Base-by-base conservation (phyloP, 2,329 filamentous ascomycete genomes). In the Monosporascus ibericus region DNA sequence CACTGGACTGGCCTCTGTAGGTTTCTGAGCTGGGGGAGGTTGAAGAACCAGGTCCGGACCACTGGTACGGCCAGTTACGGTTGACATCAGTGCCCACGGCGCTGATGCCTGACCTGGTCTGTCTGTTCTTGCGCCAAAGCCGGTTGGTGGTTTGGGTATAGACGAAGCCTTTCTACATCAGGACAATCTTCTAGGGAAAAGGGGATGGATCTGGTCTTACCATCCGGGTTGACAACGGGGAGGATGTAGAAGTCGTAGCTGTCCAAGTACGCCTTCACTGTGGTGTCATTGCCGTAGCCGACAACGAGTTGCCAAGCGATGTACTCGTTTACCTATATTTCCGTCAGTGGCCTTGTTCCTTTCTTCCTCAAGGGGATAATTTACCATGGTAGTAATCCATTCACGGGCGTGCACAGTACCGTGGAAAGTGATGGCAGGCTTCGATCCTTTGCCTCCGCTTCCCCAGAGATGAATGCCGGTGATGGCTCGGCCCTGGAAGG, bases 201-300 rank as follows among this genome's bases (percentile, higher is more conserved):
- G 38, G 22, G 36, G 25, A 15, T 27, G 24, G 5, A 37, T 14
- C 7, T 22, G 3, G 3, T 6, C 67, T 59, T 61, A 75, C 72
- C 76, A 55, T 79, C 77, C 2, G 77, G 76, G 58, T 80, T 80
- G 39, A 78, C 75, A 47, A 80, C 68, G 1, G 77, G 77, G 50
- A 80, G 69, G 57, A 84, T 75, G 64, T 80, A 82, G 58, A 79
- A 84, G 63, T 84, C 80, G 59, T 80, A 83, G 39, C 73, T 76
- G 63, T 83, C 72, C 39, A 83, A 70, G 58, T 77, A 75, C 5
- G 66, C 63, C 36, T 69, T 71, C 6, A 74, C 66, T 5, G 67
- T 61, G 1, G 68, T 58, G 48, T 72, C 69, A 22, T 64, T 68
- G 40, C 60, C 62, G 56, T 78, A 77, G 24, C 72, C 71, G 30